Percentiles rank a stretch among this genome's conserved stretches.
Conservation (phyloP, 2,329 filamentous ascomycete species). For the Aspergillus fumigatiaffinis region DNA sequence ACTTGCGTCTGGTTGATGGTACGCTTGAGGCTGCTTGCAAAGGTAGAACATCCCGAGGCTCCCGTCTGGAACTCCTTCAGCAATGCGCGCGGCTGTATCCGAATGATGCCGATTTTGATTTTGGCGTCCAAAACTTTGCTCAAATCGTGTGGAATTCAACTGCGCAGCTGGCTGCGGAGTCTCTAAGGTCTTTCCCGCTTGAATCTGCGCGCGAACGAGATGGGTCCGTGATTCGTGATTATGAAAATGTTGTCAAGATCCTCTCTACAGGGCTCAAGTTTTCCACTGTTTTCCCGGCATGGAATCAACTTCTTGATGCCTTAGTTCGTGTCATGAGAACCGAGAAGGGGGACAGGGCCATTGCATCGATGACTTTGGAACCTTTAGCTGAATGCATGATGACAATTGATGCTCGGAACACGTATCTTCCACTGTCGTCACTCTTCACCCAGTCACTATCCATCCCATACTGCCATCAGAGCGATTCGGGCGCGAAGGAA, state of each 20-base stretch:
- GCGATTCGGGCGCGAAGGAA: not conserved
- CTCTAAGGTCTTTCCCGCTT: conserved; percentile 39
- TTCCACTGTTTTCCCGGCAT: conserved; percentile 28
- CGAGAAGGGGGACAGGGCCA: conserved; percentile 65
- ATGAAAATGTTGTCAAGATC: conserved; percentile 65
- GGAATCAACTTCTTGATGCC: conserved; percentile 53
- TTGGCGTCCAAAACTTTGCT: conserved; percentile 9
- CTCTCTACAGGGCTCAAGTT: conserved; percentile 56
- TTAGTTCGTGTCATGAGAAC: conserved; percentile 55
- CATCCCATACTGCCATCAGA: conserved; percentile 22
- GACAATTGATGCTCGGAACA: conserved; percentile 21
- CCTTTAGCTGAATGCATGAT: conserved; percentile 59
- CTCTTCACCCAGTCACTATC: conserved; percentile 35
- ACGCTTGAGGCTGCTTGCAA: conserved; percentile 33
- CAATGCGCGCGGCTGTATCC: conserved; percentile 33
- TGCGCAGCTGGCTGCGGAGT: conserved; percentile 29
- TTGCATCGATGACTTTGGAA: conserved; percentile 65
- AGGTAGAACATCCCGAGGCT: conserved; percentile 30
- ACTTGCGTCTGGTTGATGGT: conserved; percentile 25
- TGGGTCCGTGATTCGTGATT: conserved; percentile 61
- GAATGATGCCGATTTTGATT: conserved; percentile 10
- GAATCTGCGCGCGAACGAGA: conserved; percentile 42
- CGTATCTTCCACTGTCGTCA: conserved; percentile 33
- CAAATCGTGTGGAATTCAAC: conserved; percentile 35
- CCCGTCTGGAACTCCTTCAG: conserved; percentile 36